Evolutionary conservation across 2,329 filamentous ascomycete genomes (phyloP), one percentile per base, ranked within the genome.

Genomic region (Alternaria conjuncta): DNA sequence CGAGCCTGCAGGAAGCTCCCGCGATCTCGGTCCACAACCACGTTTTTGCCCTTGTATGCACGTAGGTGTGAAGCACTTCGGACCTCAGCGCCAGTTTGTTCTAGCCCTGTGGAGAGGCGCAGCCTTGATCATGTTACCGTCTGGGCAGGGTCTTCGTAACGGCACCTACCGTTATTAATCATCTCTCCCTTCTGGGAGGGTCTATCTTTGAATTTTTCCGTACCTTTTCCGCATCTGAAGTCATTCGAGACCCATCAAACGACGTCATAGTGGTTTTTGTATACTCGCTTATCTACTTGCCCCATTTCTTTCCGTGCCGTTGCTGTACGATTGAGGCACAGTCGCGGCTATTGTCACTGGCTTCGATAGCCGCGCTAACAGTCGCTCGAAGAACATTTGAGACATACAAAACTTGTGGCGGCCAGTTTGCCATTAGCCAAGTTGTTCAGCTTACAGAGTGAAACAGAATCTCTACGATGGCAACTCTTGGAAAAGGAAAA

Each of bases 11-110:
- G 36, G 53, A 41, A n/a, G 2, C 28, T 43, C 47, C 54, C 60
- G 56, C 30, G 20, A 47, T 26, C 60, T 50, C 23, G 43, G 26
- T 25, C 56, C 60, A 55, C 56, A 63, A 30, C 60, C 60, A 60
- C 56, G 44, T 41, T 50, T 60, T 55, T 28, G 18, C 23, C 26
- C 25, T 15, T 50, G 20, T 21, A n/a, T 41, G 32, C 49, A 55
- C n/a, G 43, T 43, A 26, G 46, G 54, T 6, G 25, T 26, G 21
- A 15, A 10, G 28, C 43, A 53, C 7, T 11, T 26, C 49, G 59
- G 53, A 51, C 26, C 20, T 28, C 54, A 51, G 46, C 32, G 54
- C 59, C 49, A 11, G 59, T 54, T 20, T 12, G 44, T 49, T 59
- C 60, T 45, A 32, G 25, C 30, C 30, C 30, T 43, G 57, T 36